Evolutionary conservation across 1,139 yeast species (phyloP).

Genomic region (Saccharomycopsis hybrid): DNA sequence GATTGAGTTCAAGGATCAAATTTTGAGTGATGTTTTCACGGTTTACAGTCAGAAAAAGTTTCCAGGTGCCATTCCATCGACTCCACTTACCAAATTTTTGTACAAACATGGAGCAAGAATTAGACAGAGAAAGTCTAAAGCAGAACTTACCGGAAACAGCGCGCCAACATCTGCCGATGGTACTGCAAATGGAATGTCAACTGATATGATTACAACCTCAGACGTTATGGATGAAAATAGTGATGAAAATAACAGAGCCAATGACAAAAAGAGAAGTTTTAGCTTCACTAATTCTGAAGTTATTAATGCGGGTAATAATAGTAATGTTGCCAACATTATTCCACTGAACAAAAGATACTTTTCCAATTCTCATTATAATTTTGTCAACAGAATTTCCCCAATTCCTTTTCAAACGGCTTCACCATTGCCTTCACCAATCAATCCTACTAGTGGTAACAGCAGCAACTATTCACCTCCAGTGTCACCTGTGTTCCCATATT

Average conservation of each 20-base stretch:
- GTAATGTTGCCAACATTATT: not conserved
- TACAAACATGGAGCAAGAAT: conserved; percentile 28
- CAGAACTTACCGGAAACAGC: not conserved
- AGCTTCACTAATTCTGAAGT: not conserved
- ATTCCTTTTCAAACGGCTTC: conserved; percentile 3
- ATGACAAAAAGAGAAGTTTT: conserved; percentile 2
- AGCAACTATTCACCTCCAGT: conserved; percentile 7
- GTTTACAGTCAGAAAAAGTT: conserved; percentile 28
- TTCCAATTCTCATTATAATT: not conserved
- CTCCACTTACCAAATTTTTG: conserved; percentile 26
- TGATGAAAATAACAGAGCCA: not conserved
- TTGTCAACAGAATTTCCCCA: not conserved
- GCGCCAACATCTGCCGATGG: not conserved
- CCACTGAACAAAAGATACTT: not conserved
- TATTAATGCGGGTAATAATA: not conserved
- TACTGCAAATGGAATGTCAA: not conserved
- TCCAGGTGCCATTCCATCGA: conserved; percentile 27
- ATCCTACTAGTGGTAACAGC: not conserved
- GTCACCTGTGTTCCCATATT: conserved; percentile 11
- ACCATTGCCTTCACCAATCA: conserved; percentile 9
- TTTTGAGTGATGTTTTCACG: conserved; percentile 23
- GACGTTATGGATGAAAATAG: not conserved
- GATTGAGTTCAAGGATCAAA: conserved; percentile 22
- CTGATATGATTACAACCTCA: not conserved
- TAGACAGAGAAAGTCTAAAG: conserved; percentile 25